Conservation (phyloP, 805 yeast genomes). For the Sugiyamaella americana region DNA sequence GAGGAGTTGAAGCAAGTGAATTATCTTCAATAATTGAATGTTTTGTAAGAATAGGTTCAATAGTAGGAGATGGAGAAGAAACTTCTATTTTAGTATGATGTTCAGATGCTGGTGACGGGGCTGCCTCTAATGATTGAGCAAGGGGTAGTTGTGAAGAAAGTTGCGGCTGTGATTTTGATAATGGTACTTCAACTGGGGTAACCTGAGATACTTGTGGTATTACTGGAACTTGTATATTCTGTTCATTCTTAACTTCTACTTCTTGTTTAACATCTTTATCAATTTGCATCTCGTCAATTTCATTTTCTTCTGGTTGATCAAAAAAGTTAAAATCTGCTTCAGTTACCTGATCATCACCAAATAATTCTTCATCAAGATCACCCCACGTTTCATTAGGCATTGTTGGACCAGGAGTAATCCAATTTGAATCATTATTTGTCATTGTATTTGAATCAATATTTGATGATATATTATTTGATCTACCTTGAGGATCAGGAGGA, state of each 20-base stretch:
- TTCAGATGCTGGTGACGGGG: neutral
- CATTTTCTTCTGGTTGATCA: constrained; percentile 29
- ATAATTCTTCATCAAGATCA: constrained; percentile 28
- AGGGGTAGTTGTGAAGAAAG: too few species aligned
- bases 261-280: neutral
- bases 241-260: neutral
- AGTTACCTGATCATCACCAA: constrained; percentile 34
- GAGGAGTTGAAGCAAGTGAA: neutral
- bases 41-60: neutral
- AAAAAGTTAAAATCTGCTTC: constrained; percentile 39
- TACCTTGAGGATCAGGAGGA: constrained; percentile 30
- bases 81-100: neutral
- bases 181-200: neutral
- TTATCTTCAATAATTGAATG: neutral
- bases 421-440: constrained; percentile 13
- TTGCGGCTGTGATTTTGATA: neutral
- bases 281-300: neutral
- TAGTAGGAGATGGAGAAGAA: neutral
- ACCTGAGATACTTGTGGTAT: neutral
- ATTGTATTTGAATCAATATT: constrained; percentile 3
- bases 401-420: constrained; percentile 20
- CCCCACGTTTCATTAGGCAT: constrained; percentile 22
- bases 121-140: too few species aligned
- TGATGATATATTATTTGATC: neutral
- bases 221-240: neutral